Base-by-base conservation (phyloP, 202 grass and related monocot genomes). In the Carex arenaria region DNA sequence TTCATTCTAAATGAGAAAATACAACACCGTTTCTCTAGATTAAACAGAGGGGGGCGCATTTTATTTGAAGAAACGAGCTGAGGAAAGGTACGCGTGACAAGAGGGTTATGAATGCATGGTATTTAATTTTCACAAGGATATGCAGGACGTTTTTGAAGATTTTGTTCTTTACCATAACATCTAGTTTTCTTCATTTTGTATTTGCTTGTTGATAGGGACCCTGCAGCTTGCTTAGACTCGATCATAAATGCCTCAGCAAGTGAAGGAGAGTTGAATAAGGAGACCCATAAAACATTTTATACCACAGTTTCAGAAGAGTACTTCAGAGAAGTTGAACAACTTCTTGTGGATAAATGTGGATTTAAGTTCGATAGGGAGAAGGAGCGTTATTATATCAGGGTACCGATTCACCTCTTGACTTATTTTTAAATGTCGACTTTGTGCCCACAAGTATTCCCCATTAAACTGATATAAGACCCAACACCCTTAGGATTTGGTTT, bases 361-460 rank as follows among this genome's bases (percentile, higher is more conserved):
- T 89, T 95, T 31, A 49, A 83, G 12, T 91, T 93, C 82, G 87
- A 85, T 51, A 80, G 64, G 0, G 63, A 18, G 17, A 93, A 90
- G 81, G 87, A 93, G 47, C 54, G 84, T 71, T 95, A 93, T 80
- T 82, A 89, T 77, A 80, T 98, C 61, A 90, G 87, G 92, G 95
- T 97, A 59, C 30, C 4, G 18, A 38, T 36, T 7, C 7, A 36
- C 6, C 26, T 59, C 17, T 34, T 84, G 15, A 61, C 12, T 60
- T 18, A 30, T 57, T 70, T 36, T 49, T 60, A 73, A 22, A 20
- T 64, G 34, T 84, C 4, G 5, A 19, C n/a, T 80, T 51, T 52
- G 40, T 80, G 64, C 17, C 15, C 28, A 1, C 5, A 20, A 73
- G n/a, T 47, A 72, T 45, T 17, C 14, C 67, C 12, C 4, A 77